Evolutionary conservation across 768 basidiomycete species (phyloP), one percentile per base, ranked within the genome.

Genomic region (Udeniomyces megalosporus): DNA sequence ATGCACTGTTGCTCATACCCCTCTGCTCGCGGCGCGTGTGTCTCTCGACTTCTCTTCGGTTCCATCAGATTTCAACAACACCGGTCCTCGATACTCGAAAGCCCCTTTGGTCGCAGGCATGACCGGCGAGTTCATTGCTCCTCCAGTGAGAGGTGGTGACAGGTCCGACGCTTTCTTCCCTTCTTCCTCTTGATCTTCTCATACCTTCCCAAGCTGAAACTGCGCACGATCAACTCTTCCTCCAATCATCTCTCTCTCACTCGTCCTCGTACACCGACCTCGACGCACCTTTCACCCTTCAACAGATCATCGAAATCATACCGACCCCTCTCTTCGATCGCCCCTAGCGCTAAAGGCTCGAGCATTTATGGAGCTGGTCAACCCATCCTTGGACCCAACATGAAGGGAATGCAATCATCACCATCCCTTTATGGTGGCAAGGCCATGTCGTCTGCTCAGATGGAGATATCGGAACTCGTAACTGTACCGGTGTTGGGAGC

Each of bases 401-500:
- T 35, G 2, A 62, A 60, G 22, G 55, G 55, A 29, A 35, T 49
- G 51, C n/a, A 38, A 7, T 34, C 31, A n/a, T 47, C 49, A 22
- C 28, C 32, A 17, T 55, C 47, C 31, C 22, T 32, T n/a, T 51
- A 62, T 28, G 55, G 46, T 17, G 61, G 55, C 4, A 57, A 50
- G 17, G 35, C 52, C 35, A 58, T 58, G 62, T 57, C 54, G n/a
- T 50, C 55, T 20, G 55, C 62, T 14, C 56, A 63, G 49, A 22
- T 56, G 4, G 49, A 63, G 57, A 53, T 48, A 4, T 49, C 54
- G 10, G 91, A 96, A 73, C 78, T 92, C 72, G 84, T 93, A 48
- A 93, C 91, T 0, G 88, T 95, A 0, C 91, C 91, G 2, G 86
- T 86, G 2, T 78, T 96, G 2, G 91, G 91, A 22, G 76, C 91